Evolutionary conservation across 2,329 filamentous ascomycete genomes (phyloP), one percentile per base, ranked within the genome.

Genomic region (Sclerotinia spermophila): DNA sequence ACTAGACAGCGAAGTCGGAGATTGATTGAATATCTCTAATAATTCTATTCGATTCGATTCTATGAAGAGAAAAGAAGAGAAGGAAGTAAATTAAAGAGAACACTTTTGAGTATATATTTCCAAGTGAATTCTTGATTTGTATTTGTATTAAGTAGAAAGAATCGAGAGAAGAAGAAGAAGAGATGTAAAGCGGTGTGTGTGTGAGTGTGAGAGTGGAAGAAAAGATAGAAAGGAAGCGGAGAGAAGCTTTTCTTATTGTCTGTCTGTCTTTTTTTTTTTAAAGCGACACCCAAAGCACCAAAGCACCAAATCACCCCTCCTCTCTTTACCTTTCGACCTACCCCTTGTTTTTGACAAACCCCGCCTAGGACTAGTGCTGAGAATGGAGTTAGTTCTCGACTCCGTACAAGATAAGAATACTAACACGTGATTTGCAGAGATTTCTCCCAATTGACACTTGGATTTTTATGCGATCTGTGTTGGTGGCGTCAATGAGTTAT

Each of bases 1-100:
- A 55, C 64, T 58, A 67, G 64, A 68, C 44, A 68, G 62, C 62
- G 53, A 67, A 60, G 51, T 70, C 61, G 69, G 44, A 71, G 69
- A 55, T 55, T 38, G 7, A 53, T 30, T 13, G 30, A 33, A 17
- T 38, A 60, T 51, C 19, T 30, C 62, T 48, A n/a, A n/a, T n/a
- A n/a, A n/a, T n/a, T n/a, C n/a, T 59, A 15, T 53, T 67, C 62
- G 58, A 56, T 67, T 60, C 64, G 35, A 68, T 55, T 45, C 24
- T 59, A n/a, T 59, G 30, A 40, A 60, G 44, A 45, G 44, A 45
- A 24, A 19, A 56, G 27, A 53, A 42, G 33, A 67, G n/a, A n/a
- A 13, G 40, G 19, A 45, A 58, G 53, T 33, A 8, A 48, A 33
- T n/a, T 33, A 61, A 44, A 56, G 10, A 24, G 30, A 55, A 56